These are phyloP conservation scores for Waltergamsia citrina DNA, from an alignment of 2,329 filamentous ascomycete species.

Conservation along the genomic window DNA sequence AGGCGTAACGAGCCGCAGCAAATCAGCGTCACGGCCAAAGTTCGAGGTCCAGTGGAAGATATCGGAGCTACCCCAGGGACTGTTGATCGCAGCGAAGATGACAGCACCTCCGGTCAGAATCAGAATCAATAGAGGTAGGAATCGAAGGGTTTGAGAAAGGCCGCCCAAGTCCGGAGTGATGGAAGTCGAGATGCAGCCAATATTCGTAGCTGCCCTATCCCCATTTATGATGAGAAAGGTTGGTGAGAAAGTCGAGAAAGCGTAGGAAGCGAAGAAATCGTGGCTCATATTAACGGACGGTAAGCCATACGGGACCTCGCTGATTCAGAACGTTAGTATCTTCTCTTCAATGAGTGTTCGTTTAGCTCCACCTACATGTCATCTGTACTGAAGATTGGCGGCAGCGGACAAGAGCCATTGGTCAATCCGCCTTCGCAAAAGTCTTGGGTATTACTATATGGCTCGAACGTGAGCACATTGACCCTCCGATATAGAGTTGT, in stretches of 20 bases:
- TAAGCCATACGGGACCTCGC: constrained; percentile 34
- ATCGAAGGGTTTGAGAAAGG: constrained; percentile 60
- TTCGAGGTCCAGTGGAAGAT: constrained; percentile 97
- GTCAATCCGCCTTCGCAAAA: constrained; percentile 58
- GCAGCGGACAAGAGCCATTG: constrained; percentile 64
- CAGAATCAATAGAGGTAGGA: constrained; percentile 70
- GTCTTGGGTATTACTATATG: constrained; percentile 42
- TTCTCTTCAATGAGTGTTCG: too few species aligned
- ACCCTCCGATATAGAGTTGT: constrained; percentile 67
- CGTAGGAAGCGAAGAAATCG: constrained; percentile 72
- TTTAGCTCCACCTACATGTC: constrained; percentile 30
- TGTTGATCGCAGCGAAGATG: constrained; percentile 74
- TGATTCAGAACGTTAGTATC: constrained; percentile 8
- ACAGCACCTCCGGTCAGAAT: constrained; percentile 75
- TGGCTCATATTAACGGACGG: constrained; percentile 67
- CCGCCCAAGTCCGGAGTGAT: constrained; percentile 75
- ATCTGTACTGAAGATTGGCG: constrained; percentile 54
- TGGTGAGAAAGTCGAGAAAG: constrained; percentile 72
- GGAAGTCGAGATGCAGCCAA: constrained; percentile 74
- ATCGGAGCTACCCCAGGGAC: constrained; percentile 87
- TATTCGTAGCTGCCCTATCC: constrained; percentile 47
- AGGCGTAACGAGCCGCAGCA: constrained; percentile 85
- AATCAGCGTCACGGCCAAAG: constrained; percentile 86
- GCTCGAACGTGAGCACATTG: constrained; percentile 68
- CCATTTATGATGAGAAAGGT: constrained; percentile 70